Conservation (phyloP, 1,284 basidiomycete species). For the Heliocybe sulcata region DNA sequence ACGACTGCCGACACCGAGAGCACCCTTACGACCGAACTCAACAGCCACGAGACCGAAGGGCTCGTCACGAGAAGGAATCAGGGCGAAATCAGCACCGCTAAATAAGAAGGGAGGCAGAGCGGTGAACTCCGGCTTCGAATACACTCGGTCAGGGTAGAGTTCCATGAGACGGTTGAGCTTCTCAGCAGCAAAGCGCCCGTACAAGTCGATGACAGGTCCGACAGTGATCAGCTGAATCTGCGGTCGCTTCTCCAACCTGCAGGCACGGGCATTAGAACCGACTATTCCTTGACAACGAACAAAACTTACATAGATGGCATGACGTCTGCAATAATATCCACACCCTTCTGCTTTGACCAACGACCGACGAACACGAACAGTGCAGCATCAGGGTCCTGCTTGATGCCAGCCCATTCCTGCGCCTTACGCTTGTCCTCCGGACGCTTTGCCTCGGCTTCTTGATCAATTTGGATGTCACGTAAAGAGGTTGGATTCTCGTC, state of each 20-base stretch:
- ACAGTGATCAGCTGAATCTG: constrained; percentile 84
- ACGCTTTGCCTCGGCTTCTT: constrained; percentile 78
- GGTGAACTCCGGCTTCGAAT: constrained; percentile 91
- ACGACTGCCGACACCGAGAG: constrained; percentile 87
- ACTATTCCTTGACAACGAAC: not conserved
- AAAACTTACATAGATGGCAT: constrained; percentile 74
- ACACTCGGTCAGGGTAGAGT: constrained; percentile 88
- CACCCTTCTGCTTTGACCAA: constrained; percentile 96
- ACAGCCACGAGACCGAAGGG: constrained; percentile 93
- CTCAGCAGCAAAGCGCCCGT: constrained; percentile 90
- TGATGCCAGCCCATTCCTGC: constrained; percentile 90
- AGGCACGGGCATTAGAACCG: constrained; percentile 9
- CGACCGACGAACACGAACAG: constrained; percentile 93
- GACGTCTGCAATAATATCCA: constrained; percentile 90
- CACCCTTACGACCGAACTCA: constrained; percentile 92
- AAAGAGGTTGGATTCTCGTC: constrained; percentile 72
- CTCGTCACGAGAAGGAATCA: constrained; percentile 92
- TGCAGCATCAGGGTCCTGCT: constrained; percentile 83
- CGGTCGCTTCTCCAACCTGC: constrained; percentile 76
- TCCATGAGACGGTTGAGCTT: constrained; percentile 90
- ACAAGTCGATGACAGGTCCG: constrained; percentile 90
- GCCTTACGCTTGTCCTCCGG: constrained; percentile 87
- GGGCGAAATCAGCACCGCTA: constrained; percentile 88
- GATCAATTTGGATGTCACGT: constrained; percentile 71
- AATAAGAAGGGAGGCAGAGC: constrained; percentile 89